Conservation (phyloP, 495 filamentous ascomycete genomes). For the Aeminium ludgeri region DNA sequence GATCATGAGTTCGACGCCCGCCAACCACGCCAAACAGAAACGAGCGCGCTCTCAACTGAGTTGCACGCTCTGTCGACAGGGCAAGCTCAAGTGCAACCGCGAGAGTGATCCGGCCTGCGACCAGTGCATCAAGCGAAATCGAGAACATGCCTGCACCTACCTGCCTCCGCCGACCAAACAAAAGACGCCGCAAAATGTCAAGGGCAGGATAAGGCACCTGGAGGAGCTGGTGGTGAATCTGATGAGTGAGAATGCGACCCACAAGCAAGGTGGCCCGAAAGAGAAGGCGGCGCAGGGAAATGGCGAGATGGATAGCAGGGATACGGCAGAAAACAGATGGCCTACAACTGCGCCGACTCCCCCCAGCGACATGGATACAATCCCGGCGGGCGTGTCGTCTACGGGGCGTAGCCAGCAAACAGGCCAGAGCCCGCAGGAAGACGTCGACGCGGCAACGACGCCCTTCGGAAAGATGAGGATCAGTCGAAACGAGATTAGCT, state of each 20-base stretch:
- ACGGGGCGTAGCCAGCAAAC: slow-evolving; percentile 1
- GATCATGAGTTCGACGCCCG: background rate
- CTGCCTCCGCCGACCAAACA: slow-evolving; percentile 20
- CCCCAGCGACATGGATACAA: slow-evolving; percentile 11
- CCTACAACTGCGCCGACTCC: slow-evolving; percentile 1
- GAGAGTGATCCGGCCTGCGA: slow-evolving; percentile 22
- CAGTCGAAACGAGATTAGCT: slow-evolving; percentile 61
- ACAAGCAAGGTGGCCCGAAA: background rate
- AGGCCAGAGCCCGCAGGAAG: slow-evolving; percentile 22
- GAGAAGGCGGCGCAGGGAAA: no score
- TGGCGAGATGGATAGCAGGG: background rate
- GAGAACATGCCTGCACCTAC: slow-evolving; percentile 19
- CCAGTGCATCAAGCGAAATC: slow-evolving; percentile 24
- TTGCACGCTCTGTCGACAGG: slow-evolving; percentile 23
- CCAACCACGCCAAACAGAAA: slow-evolving; percentile 16
- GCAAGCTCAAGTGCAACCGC: slow-evolving; percentile 26
- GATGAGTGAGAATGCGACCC: slow-evolving; percentile 12
- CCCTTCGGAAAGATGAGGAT: slow-evolving; percentile 83
- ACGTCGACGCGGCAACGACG: slow-evolving; percentile 37
- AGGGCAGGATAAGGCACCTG: slow-evolving; percentile 24
- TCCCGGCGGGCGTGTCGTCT: background rate
- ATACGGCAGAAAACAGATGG: background rate
- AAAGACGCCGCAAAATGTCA: slow-evolving; percentile 25
- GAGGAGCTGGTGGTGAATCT: slow-evolving; percentile 19
- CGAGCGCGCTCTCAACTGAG: slow-evolving; percentile 22